Evolutionary conservation across 371 early-diverging fungal species (phyloP).

Genomic region (Mucor sp.): DNA sequence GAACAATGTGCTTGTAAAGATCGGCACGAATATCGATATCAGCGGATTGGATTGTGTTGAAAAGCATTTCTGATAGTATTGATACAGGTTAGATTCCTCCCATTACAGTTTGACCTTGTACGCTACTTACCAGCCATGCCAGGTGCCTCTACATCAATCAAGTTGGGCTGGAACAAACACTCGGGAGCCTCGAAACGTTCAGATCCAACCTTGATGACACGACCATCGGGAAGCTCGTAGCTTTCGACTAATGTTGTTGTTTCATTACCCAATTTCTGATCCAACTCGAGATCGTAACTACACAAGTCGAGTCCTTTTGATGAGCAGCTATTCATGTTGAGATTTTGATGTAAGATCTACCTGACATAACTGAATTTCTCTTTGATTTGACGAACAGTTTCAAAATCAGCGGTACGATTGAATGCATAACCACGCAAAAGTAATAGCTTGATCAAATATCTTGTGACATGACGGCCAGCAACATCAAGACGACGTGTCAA

Average conservation of each 20-base stretch:
- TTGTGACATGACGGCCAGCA: slow-evolving; percentile 96
- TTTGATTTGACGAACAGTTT: slow-evolving; percentile 94
- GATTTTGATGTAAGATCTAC: slow-evolving; percentile 37
- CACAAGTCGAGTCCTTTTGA: neutral
- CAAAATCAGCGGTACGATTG: slow-evolving; percentile 97
- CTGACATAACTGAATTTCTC: slow-evolving; percentile 97
- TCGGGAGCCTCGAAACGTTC: slow-evolving; percentile 98
- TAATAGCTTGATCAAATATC: slow-evolving; percentile 93
- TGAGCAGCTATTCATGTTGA: neutral
- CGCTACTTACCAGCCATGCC: slow-evolving; percentile 84
- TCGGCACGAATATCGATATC: slow-evolving; percentile 94
- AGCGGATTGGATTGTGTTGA: slow-evolving; percentile 89
- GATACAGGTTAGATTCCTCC: neutral
- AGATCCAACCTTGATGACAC: slow-evolving; percentile 96
- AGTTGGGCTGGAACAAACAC: slow-evolving; percentile 96
- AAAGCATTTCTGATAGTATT: slow-evolving; percentile 74
- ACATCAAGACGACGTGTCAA: slow-evolving; percentile 92
- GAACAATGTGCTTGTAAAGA: slow-evolving; percentile 94
- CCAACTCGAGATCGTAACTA: slow-evolving; percentile 92
- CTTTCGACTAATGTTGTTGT: slow-evolving; percentile 95
- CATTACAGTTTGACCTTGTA: neutral
- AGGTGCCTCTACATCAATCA: slow-evolving; percentile 91
- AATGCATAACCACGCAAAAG: slow-evolving; percentile 95
- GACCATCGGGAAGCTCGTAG: slow-evolving; percentile 98
- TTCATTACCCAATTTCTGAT: slow-evolving; percentile 93